Conservation (phyloP, 1,139 yeast genomes). For the Lodderomyces margitis region DNA sequence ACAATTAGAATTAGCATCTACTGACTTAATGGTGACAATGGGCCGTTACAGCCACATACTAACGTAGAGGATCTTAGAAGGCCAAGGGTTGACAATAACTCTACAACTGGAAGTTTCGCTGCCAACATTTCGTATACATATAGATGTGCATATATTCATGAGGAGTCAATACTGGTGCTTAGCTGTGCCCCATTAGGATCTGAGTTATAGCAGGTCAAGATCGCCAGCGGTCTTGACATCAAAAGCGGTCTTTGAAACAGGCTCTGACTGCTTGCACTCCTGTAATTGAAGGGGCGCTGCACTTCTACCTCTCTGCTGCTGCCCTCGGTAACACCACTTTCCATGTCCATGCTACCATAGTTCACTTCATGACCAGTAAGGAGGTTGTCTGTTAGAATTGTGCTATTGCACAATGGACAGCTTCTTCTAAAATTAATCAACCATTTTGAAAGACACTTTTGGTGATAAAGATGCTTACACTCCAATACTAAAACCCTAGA, state of each 20-base stretch:
- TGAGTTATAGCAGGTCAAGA: slow-evolving; percentile 20
- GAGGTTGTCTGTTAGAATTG: slow-evolving; percentile 14
- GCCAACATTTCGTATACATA: no score
- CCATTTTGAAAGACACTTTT: slow-evolving; percentile 46
- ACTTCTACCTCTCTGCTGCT: slow-evolving; percentile 2
- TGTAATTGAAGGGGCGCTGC: slow-evolving; percentile 6
- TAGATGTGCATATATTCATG: background rate
- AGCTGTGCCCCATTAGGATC: slow-evolving; percentile 13
- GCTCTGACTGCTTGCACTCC: slow-evolving; percentile 7
- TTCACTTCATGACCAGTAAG: slow-evolving; percentile 21
- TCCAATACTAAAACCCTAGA: slow-evolving; percentile 41
- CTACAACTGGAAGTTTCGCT: no score
- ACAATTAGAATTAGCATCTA: no score
- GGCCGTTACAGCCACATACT: no score
- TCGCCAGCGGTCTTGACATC: slow-evolving; percentile 27
- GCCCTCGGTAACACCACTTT: slow-evolving; percentile 12
- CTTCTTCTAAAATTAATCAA: slow-evolving; percentile 42
- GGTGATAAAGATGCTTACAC: slow-evolving; percentile 47
- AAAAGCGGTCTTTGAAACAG: slow-evolving; percentile 10
- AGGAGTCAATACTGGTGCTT: slow-evolving; percentile 29
- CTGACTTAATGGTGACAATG: no score
- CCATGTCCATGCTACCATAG: slow-evolving; percentile 24
- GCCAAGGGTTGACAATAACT: no score
- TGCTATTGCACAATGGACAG: slow-evolving; percentile 45
- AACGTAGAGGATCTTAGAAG: no score